Evolutionary conservation across 2,329 filamentous ascomycete genomes (phyloP).

Genomic region (Alternaria triticina): DNA sequence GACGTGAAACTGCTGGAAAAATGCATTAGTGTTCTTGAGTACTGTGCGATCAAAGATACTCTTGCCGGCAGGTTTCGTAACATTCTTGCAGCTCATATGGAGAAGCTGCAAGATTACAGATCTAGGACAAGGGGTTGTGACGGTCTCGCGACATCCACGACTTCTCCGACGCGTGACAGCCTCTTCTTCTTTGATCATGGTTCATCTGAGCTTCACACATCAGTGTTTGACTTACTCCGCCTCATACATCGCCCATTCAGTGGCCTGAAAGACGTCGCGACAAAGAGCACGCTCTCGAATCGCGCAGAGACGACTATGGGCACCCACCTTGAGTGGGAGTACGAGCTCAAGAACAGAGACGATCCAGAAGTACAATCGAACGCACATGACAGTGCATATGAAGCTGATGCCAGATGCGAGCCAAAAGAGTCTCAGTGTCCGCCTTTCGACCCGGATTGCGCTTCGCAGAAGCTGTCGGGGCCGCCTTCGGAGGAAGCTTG

Average conservation of each 20-base stretch:
- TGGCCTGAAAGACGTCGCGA: background rate
- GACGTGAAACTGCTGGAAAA: slow-evolving; percentile 13
- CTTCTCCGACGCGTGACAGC: slow-evolving; percentile 1
- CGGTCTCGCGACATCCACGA: background rate
- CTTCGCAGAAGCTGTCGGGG: background rate
- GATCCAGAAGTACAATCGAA: background rate
- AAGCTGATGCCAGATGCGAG: background rate
- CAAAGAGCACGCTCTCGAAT: slow-evolving; percentile 6
- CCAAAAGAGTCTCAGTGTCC: background rate
- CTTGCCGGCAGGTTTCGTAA: slow-evolving; percentile 5
- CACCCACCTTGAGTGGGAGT: slow-evolving; percentile 15
- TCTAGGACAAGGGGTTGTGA: background rate
- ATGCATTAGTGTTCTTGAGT: slow-evolving; percentile 10
- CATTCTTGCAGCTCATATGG: slow-evolving; percentile 8
- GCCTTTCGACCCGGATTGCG: background rate
- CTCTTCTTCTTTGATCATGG: slow-evolving; percentile 16
- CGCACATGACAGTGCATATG: background rate
- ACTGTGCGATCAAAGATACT: slow-evolving; percentile 12
- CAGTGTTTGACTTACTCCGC: slow-evolving; percentile 17
- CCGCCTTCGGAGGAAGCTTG: background rate
- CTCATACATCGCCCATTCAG: slow-evolving; percentile 21
- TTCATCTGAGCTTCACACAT: slow-evolving; percentile 12
- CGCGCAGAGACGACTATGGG: slow-evolving; percentile 6
- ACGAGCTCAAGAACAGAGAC: slow-evolving; percentile 1
- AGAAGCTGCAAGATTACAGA: slow-evolving; percentile 1